Conservation (phyloP, 768 basidiomycete genomes). For the Boletus sp. region DNA sequence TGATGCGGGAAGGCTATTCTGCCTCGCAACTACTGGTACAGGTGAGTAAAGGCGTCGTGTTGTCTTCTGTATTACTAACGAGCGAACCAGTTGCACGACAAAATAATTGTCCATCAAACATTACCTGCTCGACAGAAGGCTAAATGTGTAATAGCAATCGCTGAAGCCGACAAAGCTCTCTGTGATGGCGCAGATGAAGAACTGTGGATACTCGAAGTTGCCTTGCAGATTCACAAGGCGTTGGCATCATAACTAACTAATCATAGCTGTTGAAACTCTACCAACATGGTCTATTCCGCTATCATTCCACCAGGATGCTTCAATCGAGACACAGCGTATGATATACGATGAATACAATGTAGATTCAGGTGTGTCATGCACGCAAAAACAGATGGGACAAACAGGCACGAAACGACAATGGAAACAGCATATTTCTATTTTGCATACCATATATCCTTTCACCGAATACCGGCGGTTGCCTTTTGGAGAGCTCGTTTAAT, state of each 20-base stretch:
- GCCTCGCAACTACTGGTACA: conserved; percentile 87
- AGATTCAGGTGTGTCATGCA: conserved; percentile 16
- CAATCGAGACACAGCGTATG: background rate
- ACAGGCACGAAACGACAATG: conserved; percentile 17
- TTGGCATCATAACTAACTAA: conserved; percentile 30
- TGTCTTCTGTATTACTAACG: conserved; percentile 7
- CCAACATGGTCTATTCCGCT: background rate
- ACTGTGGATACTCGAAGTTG: conserved; percentile 89
- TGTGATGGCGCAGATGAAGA: conserved; percentile 98
- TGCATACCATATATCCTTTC: conserved; percentile 26
- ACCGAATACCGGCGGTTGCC: conserved; percentile 89
- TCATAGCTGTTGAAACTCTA: background rate
- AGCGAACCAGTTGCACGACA: conserved; percentile 75
- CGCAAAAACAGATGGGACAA: conserved; percentile 9
- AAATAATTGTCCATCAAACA: conserved; percentile 79
- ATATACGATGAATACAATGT: conserved; percentile 9
- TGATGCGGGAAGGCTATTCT: conserved; percentile 90
- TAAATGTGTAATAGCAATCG: conserved; percentile 76
- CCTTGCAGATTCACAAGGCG: conserved; percentile 71
- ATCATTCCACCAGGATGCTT: background rate
- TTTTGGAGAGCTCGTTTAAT: conserved; percentile 99
- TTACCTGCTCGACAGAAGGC: conserved; percentile 81
- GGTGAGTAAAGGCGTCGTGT: conserved; percentile 44
- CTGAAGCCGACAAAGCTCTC: conserved; percentile 93
- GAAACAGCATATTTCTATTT: conserved; percentile 17